Evolutionary conservation across 2,329 filamentous ascomycete species (phyloP).

Genomic region (Cladosporium sp.): DNA sequence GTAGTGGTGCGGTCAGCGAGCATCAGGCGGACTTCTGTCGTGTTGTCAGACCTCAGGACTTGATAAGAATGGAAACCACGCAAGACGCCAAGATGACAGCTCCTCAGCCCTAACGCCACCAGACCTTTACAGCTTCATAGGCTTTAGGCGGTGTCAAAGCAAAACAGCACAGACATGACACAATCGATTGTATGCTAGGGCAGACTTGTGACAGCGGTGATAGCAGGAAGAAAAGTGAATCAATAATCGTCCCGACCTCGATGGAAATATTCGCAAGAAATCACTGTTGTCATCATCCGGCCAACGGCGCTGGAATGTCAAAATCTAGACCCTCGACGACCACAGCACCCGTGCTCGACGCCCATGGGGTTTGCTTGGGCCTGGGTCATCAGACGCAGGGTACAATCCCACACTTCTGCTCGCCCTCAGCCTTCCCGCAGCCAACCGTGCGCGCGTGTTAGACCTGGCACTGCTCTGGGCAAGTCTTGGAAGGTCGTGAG

Average conservation of each 20-base stretch:
- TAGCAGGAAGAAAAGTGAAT: neutral
- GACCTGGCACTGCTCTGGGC: neutral
- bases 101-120: neutral
- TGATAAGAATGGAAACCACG: neutral
- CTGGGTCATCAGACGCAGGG: conserved; percentile 5
- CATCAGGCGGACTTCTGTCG: neutral
- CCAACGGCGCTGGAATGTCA: conserved; percentile 3
- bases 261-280: neutral
- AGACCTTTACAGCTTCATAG: neutral
- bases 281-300: neutral
- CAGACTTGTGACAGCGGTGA: neutral
- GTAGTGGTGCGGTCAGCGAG: neutral
- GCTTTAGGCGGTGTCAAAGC: conserved; percentile 1
- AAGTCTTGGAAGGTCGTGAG: conserved; percentile 9
- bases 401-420: neutral
- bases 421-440: neutral
- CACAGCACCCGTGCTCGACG: neutral
- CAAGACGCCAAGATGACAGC: neutral
- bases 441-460: conserved; percentile 10
- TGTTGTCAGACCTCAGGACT: neutral
- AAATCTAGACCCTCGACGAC: neutral
- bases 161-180: neutral
- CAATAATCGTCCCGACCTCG: neutral
- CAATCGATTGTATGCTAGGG: neutral
- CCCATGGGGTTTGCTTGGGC: conserved; percentile 5